Evolutionary conservation across 306 rosid species (phyloP), one percentile per base, ranked within the genome.

Genomic region (Gleditsia sinensis): DNA sequence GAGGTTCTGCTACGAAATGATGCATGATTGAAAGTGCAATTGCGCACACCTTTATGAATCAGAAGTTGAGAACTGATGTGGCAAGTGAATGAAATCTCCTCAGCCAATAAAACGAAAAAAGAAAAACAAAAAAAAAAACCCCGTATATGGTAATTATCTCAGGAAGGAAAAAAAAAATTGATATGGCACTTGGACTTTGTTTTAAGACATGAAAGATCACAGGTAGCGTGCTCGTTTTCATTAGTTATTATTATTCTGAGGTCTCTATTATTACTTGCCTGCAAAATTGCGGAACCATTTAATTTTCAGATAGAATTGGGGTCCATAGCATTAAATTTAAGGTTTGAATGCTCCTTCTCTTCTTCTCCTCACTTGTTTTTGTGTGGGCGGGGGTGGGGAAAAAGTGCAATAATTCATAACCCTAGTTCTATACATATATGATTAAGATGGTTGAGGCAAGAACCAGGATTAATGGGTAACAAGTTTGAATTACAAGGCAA

Each of bases 251-350:
- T 61, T 67, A 30, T 54, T 72, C 70, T 71, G 45, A 43, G 46
- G 79, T 79, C 80, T 64, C 72, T 21, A 1, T 16, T 20, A 61
- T 61, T 19, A 36, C 28, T 33, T 46, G 59, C 73, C 77, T 57
- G 58, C 78, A 71, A 75, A 20, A 32, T 73, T 70, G 81, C 45
- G 51, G 42, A 72, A 50, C 70, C 75, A 78, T 75, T 79, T 37
- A 62, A 37, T 28, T 28, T 62, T 72, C 49, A 67, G 58, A 72
- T 61, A 17, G 8, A 48, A 27, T 23, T 67, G 49, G 77, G 85
- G 75, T 39, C 82, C 84, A 80, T 74, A 8, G 0, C 61, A 78
- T 75, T 83, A 13, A 79, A 56, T 58, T 62, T 78, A 20, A 23
- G 43, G 53, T 25, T 55, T 24, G 45, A 48, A 76, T 46, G 43